Conservation (phyloP, 331 rosid species). For the Erythrophleum ivorense region DNA sequence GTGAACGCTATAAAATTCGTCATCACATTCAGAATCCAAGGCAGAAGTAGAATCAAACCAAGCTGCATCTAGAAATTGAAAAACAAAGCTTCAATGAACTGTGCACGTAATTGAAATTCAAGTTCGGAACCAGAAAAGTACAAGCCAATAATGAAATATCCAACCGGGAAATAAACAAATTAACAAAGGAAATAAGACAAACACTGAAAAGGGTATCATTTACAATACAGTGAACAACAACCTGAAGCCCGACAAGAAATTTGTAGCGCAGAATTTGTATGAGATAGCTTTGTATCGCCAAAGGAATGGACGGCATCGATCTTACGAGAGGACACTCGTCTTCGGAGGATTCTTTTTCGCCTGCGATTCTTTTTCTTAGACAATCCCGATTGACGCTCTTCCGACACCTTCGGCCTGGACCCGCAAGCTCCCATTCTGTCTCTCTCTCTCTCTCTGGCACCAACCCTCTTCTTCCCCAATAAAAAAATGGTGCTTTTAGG, state of each 20-base stretch:
- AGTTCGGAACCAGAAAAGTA: background rate
- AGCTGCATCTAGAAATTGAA: slow-evolving; percentile 60
- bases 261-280: slow-evolving; percentile 56
- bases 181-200: background rate
- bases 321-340: slow-evolving; percentile 64
- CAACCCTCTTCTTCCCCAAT: slow-evolving; percentile 23
- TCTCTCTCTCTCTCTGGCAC: background rate
- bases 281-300: slow-evolving; percentile 39
- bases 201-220: background rate
- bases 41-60: slow-evolving; percentile 89
- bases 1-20: slow-evolving; percentile 82
- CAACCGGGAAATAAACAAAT: background rate
- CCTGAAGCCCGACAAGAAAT: slow-evolving; percentile 59
- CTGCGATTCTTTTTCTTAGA: slow-evolving; percentile 51
- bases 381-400: slow-evolving; percentile 28
- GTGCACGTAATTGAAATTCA: background rate
- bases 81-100: slow-evolving; percentile 22
- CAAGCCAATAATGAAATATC: background rate
- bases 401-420: slow-evolving; percentile 69
- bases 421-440: slow-evolving; percentile 72
- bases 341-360: slow-evolving; percentile 55
- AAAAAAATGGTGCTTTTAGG: slow-evolving; percentile 13
- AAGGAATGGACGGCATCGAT: slow-evolving; percentile 30
- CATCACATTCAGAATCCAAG: slow-evolving; percentile 72
- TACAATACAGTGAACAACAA: background rate